phyloP scores from a whole-genome alignment of 2,329 filamentous ascomycete species.

The Scleromitrula shiraiana region DNA sequence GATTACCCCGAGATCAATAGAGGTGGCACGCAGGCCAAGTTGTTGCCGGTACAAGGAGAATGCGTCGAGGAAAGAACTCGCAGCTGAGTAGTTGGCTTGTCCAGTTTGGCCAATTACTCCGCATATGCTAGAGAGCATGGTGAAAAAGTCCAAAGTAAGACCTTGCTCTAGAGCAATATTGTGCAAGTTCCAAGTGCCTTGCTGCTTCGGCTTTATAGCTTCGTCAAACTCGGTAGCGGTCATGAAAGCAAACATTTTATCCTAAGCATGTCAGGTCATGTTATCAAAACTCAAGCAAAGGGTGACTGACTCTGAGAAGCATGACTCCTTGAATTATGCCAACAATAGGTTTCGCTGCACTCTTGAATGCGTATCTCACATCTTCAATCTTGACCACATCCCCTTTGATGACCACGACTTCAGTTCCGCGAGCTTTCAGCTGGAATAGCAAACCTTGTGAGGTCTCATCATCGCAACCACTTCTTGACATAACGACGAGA shows the following conservation, averaged over 20 bases:
- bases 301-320: background rate
- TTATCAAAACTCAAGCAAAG: no score
- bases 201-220: constrained; percentile 37
- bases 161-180: constrained; percentile 16
- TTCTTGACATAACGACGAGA: background rate
- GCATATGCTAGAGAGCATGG: constrained; percentile 32
- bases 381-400: background rate
- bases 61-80: constrained; percentile 39
- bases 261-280: no score
- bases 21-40: background rate
- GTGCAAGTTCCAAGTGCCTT: constrained; percentile 20
- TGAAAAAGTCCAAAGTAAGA: constrained; percentile 33
- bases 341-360: background rate
- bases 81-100: constrained; percentile 42
- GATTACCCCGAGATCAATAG: constrained; percentile 1
- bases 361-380: background rate
- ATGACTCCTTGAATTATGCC: background rate
- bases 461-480: background rate
- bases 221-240: background rate
- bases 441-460: background rate
- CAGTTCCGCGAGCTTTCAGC: background rate
- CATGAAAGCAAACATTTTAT: no score
- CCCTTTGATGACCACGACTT: background rate
- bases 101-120: constrained; percentile 29
- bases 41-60: background rate